Evolutionary conservation across 768 basidiomycete species (phyloP), one percentile per base, ranked within the genome.

Genomic region (Lyophyllum decastes): DNA sequence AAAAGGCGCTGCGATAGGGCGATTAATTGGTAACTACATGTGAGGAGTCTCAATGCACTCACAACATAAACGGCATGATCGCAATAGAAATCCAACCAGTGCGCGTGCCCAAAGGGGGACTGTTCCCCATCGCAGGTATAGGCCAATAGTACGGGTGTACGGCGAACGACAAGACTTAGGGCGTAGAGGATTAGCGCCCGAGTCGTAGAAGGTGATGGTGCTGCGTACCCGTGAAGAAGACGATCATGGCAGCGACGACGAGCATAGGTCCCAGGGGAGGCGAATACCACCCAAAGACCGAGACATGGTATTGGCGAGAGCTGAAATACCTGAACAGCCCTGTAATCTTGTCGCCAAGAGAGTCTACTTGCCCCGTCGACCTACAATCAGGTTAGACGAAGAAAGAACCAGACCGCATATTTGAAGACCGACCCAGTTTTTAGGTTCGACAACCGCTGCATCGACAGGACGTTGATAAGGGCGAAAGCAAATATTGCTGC

Each of bases 31-130:
- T 38, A 16, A 38, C 22, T 21, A 9, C 24, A 25, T 10, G 9
- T 12, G 19, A 11, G 4, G 5, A 46, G 25, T 24, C 45, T 26
- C 6, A 22, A 45, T n/a, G 24, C 25, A 52, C 61, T 26, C 46
- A 72, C 72, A 73, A 68, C 66, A 75, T 68, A 55, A 73, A 75
- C 5, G 73, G 73, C 66, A 75, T 66, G 40, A 72, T 72, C 4
- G 71, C 74, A 27, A 73, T 68, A 1, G 72, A 69, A 12, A 74
- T 70, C 73, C 72, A 74, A 1, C 73, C 74, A 11, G 68, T 46
- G 7, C 74, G 63, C 2, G 70, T 71, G 5, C 63, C 66, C 19
- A 73, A 58, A 33, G 72, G 72, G 16, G 66, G 66, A 43, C 69
- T 70, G 40, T 70, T 62, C 2, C 72, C 72, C 72, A 73, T 73